phyloP scores from a whole-genome alignment of 768 basidiomycete species.

The Amanita polypyramis region DNA sequence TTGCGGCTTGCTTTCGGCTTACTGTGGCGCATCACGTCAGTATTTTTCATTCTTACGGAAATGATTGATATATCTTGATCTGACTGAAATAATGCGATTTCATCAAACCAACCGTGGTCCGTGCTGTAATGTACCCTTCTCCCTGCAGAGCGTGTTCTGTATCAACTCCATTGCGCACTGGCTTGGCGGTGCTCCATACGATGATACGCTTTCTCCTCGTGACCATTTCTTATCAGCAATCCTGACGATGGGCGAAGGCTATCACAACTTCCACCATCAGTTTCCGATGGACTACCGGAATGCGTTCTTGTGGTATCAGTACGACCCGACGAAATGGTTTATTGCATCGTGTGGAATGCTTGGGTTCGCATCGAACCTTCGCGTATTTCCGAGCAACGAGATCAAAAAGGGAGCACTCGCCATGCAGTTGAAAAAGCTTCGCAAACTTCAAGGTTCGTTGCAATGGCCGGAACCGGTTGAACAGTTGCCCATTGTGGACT shows the following conservation, averaged over 20 bases:
- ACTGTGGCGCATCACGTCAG: constrained; percentile 75
- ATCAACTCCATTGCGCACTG: constrained; percentile 87
- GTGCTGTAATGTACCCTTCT: neutral
- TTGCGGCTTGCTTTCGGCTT: constrained; percentile 61
- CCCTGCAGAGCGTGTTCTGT: constrained; percentile 65
- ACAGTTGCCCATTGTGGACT: constrained; percentile 65
- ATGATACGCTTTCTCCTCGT: constrained; percentile 67
- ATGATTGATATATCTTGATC: neutral
- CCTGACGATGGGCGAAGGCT: constrained; percentile 80
- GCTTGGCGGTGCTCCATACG: constrained; percentile 72
- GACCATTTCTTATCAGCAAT: constrained; percentile 77
- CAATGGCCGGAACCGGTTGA: constrained; percentile 48
- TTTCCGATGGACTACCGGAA: constrained; percentile 86
- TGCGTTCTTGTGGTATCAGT: constrained; percentile 74
- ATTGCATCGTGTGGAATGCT: constrained; percentile 53
- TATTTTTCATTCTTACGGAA: constrained; percentile 11
- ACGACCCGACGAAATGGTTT: constrained; percentile 95
- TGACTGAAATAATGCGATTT: neutral
- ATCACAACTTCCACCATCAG: constrained; percentile 88
- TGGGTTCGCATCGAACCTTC: constrained; percentile 73
- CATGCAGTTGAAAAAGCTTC: constrained; percentile 75
- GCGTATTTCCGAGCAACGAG: constrained; percentile 82
- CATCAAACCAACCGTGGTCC: neutral
- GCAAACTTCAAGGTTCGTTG: constrained; percentile 49
- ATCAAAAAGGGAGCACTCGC: constrained; percentile 72